Base-by-base conservation (phyloP, 768 basidiomycete species). In the Termitomyces sp. region DNA sequence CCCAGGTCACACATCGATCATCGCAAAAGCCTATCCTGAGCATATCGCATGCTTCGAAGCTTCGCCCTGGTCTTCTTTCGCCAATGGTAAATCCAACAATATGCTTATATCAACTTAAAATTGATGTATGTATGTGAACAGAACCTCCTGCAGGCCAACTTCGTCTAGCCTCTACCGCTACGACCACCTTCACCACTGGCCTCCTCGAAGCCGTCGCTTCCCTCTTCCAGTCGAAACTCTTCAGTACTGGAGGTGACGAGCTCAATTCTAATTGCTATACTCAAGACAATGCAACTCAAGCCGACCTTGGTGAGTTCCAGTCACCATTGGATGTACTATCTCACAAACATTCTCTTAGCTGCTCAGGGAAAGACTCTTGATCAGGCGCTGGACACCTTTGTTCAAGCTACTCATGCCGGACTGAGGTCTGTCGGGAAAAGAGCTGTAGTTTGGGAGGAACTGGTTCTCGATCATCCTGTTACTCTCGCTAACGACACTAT, bases 71-170 rank as follows among this genome's bases (percentile, higher is more conserved):
- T 31, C 76, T 0, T 75, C 74, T 3, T 91, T 83, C 53, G 89
- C 89, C 14, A 83, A 79, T 66, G 79, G 79, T 77, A 60, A 34
- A 63, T 53, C 5, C 36, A 46, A 11, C 20, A 9, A 46, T 52
- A 36, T 15, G 17, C 25, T 32, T 6, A 4, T 55, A 10, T n/a
- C 9, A 50, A 15, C 32, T 45, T 5, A 8, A 8, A 46, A 15
- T 11, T 45, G 43, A 48, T n/a, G 46, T 20, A 47, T 31, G 20
- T 29, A 36, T 36, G 29, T 38, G 20, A 31, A 54, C 58, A 79
- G 89, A 94, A 67, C 93, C 94, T 5, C 93, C 93, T 0, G 85
- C 92, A 0, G 92, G 92, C 7, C 92, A 94, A 71, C 82, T 94
- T 12, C 88, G 89, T 48, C 79, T 94, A 56, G 87, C 88, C 0